Evolutionary conservation across 129 eudicot species (phyloP).

Genomic region (Mikania micrantha): DNA sequence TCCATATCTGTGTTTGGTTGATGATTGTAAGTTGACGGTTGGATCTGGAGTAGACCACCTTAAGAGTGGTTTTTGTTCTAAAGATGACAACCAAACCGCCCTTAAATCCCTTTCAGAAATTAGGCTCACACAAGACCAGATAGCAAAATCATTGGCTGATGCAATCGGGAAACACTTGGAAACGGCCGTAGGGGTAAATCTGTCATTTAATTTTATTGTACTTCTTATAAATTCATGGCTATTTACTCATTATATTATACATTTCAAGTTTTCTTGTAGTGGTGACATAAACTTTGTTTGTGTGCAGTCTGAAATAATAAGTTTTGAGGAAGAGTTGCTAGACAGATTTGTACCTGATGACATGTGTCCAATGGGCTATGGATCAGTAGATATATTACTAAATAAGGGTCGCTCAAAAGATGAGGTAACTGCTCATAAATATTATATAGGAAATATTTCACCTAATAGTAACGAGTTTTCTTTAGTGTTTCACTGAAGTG

Average conservation of each 20-base stretch:
- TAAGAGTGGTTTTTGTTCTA: conserved; percentile 43
- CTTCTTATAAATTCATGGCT: neutral
- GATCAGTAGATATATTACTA: conserved; percentile 14
- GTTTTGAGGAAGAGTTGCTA: conserved; percentile 49
- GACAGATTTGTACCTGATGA: conserved; percentile 72
- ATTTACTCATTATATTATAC: neutral
- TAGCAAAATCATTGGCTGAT: conserved; percentile 55
- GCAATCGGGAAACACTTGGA: conserved; percentile 42
- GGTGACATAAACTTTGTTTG: neutral
- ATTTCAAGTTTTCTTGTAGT: neutral
- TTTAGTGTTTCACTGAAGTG: too few species aligned
- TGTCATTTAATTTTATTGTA: neutral
- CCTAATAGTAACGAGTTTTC: too few species aligned
- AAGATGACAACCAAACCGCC: conserved; percentile 63
- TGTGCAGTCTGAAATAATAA: conserved; percentile 42
- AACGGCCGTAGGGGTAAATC: conserved; percentile 36
- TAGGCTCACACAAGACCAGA: conserved; percentile 35
- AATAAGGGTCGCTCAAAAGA: conserved; percentile 30
- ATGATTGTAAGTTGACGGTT: conserved; percentile 61
- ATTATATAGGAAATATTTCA: too few species aligned
- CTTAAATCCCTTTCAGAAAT: conserved; percentile 44
- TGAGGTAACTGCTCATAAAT: conserved; percentile 24
- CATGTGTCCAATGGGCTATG: conserved; percentile 48
- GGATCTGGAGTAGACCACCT: conserved; percentile 17
- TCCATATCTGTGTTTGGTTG: conserved; percentile 67